phyloP scores from a whole-genome alignment of 768 basidiomycete genomes.

The Lentinula lateritia region DNA sequence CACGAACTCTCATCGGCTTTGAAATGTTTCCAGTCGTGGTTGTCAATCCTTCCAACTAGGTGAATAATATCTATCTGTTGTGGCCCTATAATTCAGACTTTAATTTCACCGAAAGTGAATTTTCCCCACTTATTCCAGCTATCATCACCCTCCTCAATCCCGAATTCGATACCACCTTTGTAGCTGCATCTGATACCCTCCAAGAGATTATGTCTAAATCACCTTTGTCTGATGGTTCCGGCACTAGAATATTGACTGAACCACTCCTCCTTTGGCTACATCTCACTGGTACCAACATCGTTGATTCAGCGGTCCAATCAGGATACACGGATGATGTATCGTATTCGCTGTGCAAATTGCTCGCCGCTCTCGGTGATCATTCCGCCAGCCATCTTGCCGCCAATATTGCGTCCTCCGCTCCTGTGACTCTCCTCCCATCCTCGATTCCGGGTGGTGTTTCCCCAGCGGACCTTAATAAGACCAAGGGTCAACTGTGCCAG shows the following conservation, averaged over 20 bases:
- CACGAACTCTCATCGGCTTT: constrained; percentile 65
- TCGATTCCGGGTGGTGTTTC: constrained; percentile 9
- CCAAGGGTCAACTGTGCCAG: constrained; percentile 54
- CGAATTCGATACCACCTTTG: constrained; percentile 48
- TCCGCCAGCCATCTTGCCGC: constrained; percentile 72
- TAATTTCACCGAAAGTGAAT: constrained; percentile 8
- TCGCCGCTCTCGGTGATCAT: constrained; percentile 82
- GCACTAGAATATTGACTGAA: constrained; percentile 70
- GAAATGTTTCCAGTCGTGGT: constrained; percentile 82
- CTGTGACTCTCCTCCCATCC: constrained; percentile 23
- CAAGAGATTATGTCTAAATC: constrained; percentile 78
- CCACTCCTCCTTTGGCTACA: constrained; percentile 82
- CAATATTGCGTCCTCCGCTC: constrained; percentile 48
- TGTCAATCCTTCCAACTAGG: constrained; percentile 63
- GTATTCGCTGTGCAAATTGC: constrained; percentile 73
- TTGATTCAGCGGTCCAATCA: constrained; percentile 24
- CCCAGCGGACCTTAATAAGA: constrained; percentile 18
- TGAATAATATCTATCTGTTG: constrained; percentile 24
- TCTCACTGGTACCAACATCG: constrained; percentile 44
- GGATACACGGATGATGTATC: constrained; percentile 52
- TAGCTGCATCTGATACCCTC: constrained; percentile 63
- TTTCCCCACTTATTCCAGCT: constrained; percentile 61
- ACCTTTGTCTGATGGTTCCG: constrained; percentile 63
- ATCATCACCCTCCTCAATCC: constrained; percentile 63
- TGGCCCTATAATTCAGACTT: neutral